Evolutionary conservation across 75 land plant species (phyloP).

Genomic region (Chamaecyparis obtusa): DNA sequence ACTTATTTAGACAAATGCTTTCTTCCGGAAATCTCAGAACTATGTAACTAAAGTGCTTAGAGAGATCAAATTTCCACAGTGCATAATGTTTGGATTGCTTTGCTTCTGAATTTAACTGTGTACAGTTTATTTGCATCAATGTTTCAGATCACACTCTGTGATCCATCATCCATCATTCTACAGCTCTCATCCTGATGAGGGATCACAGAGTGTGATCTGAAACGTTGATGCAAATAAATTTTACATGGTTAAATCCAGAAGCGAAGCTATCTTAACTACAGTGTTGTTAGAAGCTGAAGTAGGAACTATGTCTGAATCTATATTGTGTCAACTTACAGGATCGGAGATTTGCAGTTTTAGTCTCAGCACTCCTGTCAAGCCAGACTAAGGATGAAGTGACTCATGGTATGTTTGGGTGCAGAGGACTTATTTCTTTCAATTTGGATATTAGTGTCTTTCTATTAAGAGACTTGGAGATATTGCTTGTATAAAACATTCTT

Average conservation of each 20-base stretch:
- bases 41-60: background rate
- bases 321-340: slow-evolving; percentile 46
- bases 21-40: background rate
- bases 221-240: too few relatives aligned
- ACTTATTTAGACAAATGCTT: background rate
- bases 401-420: slow-evolving; percentile 57
- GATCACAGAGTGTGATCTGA: too few relatives aligned
- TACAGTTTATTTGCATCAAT: too few relatives aligned
- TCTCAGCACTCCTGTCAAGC: slow-evolving; percentile 81
- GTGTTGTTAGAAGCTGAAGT: background rate
- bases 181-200: too few relatives aligned
- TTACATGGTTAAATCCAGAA: too few relatives aligned
- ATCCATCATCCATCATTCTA: too few relatives aligned
- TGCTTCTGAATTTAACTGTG: too few relatives aligned
- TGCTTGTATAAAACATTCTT: slow-evolving; percentile 1
- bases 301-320: background rate
- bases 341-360: slow-evolving; percentile 84
- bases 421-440: background rate
- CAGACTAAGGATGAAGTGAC: slow-evolving; percentile 88
- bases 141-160: too few relatives aligned
- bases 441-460: background rate
- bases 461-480: background rate
- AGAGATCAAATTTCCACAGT: too few relatives aligned
- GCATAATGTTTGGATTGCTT: too few relatives aligned
- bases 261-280: background rate